These are phyloP conservation scores for Mycena galericulata DNA, from an alignment of 768 basidiomycete genomes.

Conservation along the genomic window DNA sequence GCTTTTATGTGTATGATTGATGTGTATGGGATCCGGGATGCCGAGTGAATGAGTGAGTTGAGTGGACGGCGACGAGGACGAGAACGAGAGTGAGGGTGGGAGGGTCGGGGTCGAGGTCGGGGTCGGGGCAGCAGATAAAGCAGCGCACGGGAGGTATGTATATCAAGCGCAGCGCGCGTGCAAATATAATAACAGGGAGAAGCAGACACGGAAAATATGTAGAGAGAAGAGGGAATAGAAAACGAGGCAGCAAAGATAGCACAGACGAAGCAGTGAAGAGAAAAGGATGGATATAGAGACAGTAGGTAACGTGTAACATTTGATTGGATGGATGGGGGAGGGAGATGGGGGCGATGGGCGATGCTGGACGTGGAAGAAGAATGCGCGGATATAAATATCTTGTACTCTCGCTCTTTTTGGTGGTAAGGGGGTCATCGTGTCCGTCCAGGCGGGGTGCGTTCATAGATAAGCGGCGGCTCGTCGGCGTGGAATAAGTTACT, in stretches of 20 bases:
- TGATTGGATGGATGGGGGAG: not conserved
- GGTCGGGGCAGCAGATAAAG: not conserved
- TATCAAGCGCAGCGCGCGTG: slow-evolving; percentile 9
- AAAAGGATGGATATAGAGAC: not conserved
- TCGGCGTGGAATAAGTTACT: not conserved
- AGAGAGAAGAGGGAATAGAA: not conserved
- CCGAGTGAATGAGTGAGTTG: slow-evolving; percentile 10
- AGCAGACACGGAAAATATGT: not conserved
- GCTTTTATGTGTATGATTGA: slow-evolving; percentile 6
- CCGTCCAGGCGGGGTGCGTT: not conserved
- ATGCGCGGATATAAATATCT: slow-evolving; percentile 5
- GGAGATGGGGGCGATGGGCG: slow-evolving; percentile 3
- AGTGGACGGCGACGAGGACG: not conserved
- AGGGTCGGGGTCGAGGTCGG: not conserved
- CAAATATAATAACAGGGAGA: slow-evolving; percentile 17
- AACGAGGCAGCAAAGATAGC: slow-evolving; percentile 3
- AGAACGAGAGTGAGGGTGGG: not conserved
- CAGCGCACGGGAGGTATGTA: not conserved
- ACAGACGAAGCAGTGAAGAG: not conserved
- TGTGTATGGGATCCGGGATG: not conserved
- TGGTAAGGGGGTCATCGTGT: not conserved
- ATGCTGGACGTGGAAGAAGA: slow-evolving; percentile 2
- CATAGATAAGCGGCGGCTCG: slow-evolving; percentile 2
- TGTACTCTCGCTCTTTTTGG: slow-evolving; percentile 9
- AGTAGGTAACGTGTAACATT: not conserved